Evolutionary conservation across 352 stramenopile species (phyloP), one percentile per base, ranked within the genome.

Genomic region (Globisporangium nunn): DNA sequence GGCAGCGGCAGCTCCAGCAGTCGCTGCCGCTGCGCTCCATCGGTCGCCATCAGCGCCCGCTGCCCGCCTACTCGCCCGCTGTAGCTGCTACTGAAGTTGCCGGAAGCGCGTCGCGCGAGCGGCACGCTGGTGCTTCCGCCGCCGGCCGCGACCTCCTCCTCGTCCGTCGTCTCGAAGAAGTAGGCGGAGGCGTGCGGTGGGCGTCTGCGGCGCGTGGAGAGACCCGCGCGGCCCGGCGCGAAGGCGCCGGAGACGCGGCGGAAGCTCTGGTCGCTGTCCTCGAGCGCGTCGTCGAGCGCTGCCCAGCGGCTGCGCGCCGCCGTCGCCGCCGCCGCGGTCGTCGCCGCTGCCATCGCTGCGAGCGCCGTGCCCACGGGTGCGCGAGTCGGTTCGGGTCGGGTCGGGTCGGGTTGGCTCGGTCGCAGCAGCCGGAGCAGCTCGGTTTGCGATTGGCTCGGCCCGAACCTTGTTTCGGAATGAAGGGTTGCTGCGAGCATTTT

Each of bases 151-250:
- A 17, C 8, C 31, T 70, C 72, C 28, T 91, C 81, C 18, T 91
- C 81, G 59, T 88, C 78, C 7, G 81, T 89, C 35, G 81, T 84
- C 55, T 91, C 81, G 2, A 74, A 66, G 56, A 91, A 91, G 59
- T 84, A 91, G 23, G 75, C 75, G 41, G 81, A 91, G 31, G 61
- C 66, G 39, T 48, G 30, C 2, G 52, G 47, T 37, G 47, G 59
- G 8, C 50, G 50, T 17, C 50, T 54, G 39, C 50, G 52, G 4
- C 49, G 50, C 12, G 35, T 10, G 40, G 56, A 39, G n/a, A 44
- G 12, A 11, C 35, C 37, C 6, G 10, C 23, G 49, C 35, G 12
- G 49, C 15, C 15, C 29, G 10, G 2, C 29, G 2, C 47, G 48
- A 6, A 11, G 31, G 17, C 28, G 37, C 7, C 11, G 1, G 37